phyloP scores from a whole-genome alignment of 495 filamentous ascomycete genomes.

The Astrothelium macrocarpum region DNA sequence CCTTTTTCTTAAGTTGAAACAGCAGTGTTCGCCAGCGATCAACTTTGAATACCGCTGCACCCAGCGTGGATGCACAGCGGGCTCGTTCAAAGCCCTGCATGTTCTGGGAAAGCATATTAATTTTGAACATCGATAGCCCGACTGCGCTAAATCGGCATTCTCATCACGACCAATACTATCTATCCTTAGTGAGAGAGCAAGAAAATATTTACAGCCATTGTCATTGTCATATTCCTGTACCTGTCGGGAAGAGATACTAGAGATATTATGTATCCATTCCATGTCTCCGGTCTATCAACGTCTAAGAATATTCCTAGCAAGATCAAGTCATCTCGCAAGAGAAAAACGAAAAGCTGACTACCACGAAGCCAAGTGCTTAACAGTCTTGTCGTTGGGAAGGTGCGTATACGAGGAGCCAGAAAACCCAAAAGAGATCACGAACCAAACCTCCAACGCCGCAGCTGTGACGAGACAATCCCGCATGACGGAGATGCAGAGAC shows the following conservation, averaged over 20 bases:
- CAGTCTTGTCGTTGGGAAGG: not conserved
- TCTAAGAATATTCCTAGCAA: not conserved
- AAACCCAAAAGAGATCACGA: not conserved
- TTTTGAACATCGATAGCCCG: too few relatives aligned
- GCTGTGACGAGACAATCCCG: not conserved
- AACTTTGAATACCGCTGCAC: too few relatives aligned
- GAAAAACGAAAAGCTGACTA: not conserved
- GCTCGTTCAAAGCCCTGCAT: too few relatives aligned
- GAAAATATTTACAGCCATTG: conserved; percentile 2
- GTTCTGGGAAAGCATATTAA: too few relatives aligned
- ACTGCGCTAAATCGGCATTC: too few relatives aligned
- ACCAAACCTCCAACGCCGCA: not conserved
- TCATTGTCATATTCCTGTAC: not conserved
- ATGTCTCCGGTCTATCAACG: not conserved
- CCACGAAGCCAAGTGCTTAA: not conserved
- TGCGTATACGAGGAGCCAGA: not conserved
- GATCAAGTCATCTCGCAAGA: not conserved
- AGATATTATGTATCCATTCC: not conserved
- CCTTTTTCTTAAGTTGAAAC: too few relatives aligned
- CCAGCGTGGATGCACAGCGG: too few relatives aligned
- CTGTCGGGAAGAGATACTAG: not conserved
- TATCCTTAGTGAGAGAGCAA: too few relatives aligned
- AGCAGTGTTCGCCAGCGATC: too few relatives aligned
- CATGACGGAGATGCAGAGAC: not conserved
- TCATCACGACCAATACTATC: too few relatives aligned